These are phyloP conservation scores for Saccharomyces pastorianus DNA, from an alignment of 1,139 yeast species.

Conservation along the genomic window DNA sequence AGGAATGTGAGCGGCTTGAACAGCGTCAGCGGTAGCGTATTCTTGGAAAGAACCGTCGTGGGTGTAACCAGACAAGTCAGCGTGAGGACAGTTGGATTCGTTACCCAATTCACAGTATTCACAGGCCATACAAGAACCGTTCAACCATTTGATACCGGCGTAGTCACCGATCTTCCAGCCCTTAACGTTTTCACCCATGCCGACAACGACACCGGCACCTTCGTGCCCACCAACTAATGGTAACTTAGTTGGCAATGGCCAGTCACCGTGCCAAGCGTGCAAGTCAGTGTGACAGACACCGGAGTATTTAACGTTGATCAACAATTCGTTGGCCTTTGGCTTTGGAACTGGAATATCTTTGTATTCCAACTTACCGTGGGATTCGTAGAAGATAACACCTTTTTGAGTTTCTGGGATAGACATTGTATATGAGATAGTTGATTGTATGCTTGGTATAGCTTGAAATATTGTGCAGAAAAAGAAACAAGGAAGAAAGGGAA, in stretches of 20 bases:
- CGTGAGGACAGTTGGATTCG: constrained; percentile 53
- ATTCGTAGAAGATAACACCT: constrained; percentile 41
- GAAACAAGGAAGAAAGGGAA: background rate
- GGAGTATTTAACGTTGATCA: constrained; percentile 52
- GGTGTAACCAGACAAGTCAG: constrained; percentile 59
- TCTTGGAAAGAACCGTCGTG: constrained; percentile 65
- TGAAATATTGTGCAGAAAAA: background rate
- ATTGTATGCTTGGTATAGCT: background rate
- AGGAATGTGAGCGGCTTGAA: constrained; percentile 57
- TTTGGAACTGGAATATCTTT: constrained; percentile 50
- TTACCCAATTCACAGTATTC: constrained; percentile 48
- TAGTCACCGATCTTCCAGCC: constrained; percentile 56
- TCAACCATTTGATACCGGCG: constrained; percentile 62
- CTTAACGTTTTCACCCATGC: constrained; percentile 47
- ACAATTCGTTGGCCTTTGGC: constrained; percentile 51
- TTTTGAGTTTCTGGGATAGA: constrained; percentile 39
- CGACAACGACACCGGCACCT: constrained; percentile 62
- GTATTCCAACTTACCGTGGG: constrained; percentile 42
- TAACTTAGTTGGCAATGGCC: constrained; percentile 51
- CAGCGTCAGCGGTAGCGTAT: constrained; percentile 60
- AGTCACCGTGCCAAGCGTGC: constrained; percentile 63
- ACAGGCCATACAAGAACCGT: constrained; percentile 55
- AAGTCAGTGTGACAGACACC: constrained; percentile 63
- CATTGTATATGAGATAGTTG: constrained; percentile 3
- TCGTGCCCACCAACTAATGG: constrained; percentile 65